Evolutionary conservation across 495 filamentous ascomycete genomes (phyloP).

Genomic region (Haplographium delicatum): DNA sequence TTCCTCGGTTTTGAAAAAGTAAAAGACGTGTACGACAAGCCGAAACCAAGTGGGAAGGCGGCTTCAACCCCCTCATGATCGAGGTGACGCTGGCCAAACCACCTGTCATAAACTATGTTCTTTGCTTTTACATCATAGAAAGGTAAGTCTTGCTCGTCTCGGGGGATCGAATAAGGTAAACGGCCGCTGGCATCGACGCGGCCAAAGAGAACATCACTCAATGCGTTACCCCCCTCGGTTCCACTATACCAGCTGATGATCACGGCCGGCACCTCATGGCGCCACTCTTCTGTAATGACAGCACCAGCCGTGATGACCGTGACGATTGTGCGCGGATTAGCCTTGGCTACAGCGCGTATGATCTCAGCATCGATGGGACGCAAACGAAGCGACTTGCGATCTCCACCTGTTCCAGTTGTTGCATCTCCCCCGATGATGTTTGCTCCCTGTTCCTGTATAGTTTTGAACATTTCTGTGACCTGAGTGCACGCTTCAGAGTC

Average conservation of each 20-base stretch:
- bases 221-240: conserved; percentile 73
- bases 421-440: too few species aligned
- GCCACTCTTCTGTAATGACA: conserved; percentile 21
- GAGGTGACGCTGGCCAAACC: conserved; percentile 22
- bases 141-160: conserved; percentile 20
- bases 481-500: too few species aligned
- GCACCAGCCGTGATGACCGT: conserved; percentile 20
- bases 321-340: conserved; percentile 15
- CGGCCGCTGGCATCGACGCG: conserved; percentile 67
- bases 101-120: conserved; percentile 19
- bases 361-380: conserved; percentile 9
- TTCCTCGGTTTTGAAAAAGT: conserved; percentile 25
- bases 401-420: too few species aligned
- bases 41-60: conserved; percentile 65
- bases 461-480: neutral
- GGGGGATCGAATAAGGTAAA: conserved; percentile 15
- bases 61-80: conserved; percentile 18
- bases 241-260: conserved; percentile 27
- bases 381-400: conserved; percentile 19
- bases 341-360: neutral
- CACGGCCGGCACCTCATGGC: conserved; percentile 9
- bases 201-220: conserved; percentile 86
- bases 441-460: conserved; percentile 1
- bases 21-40: conserved; percentile 71
- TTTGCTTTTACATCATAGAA: conserved; percentile 17